A percentile compares a stretch with the other conserved stretches of the same genome.
Evolutionary conservation across 441 rosid species (phyloP).

Genomic region (Biscutella auriculata): DNA sequence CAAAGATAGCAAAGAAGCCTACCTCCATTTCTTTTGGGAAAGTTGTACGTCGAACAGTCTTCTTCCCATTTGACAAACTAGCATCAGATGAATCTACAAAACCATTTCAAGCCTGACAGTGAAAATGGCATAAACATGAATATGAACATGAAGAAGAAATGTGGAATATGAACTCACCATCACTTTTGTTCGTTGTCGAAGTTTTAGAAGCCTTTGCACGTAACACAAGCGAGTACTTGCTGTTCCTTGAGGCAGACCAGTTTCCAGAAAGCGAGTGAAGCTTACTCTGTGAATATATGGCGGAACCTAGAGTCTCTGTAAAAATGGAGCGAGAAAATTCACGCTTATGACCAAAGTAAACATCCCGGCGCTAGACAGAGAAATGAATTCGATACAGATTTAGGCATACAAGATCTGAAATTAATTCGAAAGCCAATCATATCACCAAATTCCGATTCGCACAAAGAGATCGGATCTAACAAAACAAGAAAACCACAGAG

Average conservation of each 20-base stretch:
- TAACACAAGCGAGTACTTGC: constrained; percentile 19
- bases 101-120: neutral
- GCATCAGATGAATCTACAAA: constrained; percentile 27
- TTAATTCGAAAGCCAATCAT: too few species aligned
- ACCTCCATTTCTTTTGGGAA: constrained; percentile 88
- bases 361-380: too few species aligned
- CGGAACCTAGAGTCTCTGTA: too few species aligned
- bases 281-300: too few species aligned
- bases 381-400: too few species aligned
- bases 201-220: constrained; percentile 45
- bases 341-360: too few species aligned
- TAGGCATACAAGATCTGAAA: too few species aligned
- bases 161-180: constrained; percentile 30
- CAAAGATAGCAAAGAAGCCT: neutral
- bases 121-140: neutral
- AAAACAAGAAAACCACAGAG: too few species aligned
- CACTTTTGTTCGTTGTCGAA: constrained; percentile 29
- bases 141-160: neutral
- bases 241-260: neutral
- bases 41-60: constrained; percentile 21
- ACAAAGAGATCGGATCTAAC: too few species aligned
- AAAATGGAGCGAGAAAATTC: too few species aligned
- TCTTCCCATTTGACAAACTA: constrained; percentile 28
- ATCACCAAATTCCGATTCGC: too few species aligned
- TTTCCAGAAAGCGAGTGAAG: too few species aligned